These are phyloP conservation scores for Herpotrichia juniperi DNA, from an alignment of 2,329 filamentous ascomycete genomes.

Conservation along the genomic window DNA sequence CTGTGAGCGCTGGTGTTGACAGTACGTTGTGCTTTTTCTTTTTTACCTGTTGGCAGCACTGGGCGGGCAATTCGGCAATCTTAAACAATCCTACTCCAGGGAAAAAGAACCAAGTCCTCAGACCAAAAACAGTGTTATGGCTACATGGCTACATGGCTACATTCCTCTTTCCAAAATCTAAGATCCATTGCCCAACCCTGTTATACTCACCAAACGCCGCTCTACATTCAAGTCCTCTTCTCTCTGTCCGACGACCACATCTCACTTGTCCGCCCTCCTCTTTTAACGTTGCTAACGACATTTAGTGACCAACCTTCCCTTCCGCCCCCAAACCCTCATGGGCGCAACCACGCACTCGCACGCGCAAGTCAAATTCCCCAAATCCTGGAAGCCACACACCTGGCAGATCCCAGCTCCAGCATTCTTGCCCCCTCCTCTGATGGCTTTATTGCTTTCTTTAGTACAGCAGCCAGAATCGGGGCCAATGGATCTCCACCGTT, in stretches of 20 bases:
- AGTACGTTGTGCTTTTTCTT: background rate
- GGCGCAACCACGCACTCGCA: slow-evolving; percentile 2
- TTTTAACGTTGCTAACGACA: background rate
- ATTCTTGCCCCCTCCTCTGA: slow-evolving; percentile 36
- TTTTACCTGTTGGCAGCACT: too few species aligned
- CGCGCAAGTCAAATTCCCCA: background rate
- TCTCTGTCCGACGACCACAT: background rate
- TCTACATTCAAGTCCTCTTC: background rate
- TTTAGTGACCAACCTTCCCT: background rate
- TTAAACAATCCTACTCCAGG: too few species aligned
- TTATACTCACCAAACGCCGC: too few species aligned
- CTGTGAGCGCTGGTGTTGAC: background rate
- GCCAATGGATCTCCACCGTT: slow-evolving; percentile 25
- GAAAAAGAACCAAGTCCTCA: too few species aligned
- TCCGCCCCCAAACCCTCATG: slow-evolving; percentile 12
- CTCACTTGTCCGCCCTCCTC: background rate
- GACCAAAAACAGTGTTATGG: too few species aligned
- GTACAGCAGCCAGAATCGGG: slow-evolving; percentile 16
- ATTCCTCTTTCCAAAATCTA: too few species aligned
- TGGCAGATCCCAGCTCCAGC: slow-evolving; percentile 21
- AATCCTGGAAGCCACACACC: slow-evolving; percentile 8
- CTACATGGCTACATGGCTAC: too few species aligned
- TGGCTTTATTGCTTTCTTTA: slow-evolving; percentile 25
- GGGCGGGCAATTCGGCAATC: too few species aligned
- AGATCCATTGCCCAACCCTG: too few species aligned